Base-by-base conservation (phyloP, 805 yeast species). In the Candida fluviatilis region DNA sequence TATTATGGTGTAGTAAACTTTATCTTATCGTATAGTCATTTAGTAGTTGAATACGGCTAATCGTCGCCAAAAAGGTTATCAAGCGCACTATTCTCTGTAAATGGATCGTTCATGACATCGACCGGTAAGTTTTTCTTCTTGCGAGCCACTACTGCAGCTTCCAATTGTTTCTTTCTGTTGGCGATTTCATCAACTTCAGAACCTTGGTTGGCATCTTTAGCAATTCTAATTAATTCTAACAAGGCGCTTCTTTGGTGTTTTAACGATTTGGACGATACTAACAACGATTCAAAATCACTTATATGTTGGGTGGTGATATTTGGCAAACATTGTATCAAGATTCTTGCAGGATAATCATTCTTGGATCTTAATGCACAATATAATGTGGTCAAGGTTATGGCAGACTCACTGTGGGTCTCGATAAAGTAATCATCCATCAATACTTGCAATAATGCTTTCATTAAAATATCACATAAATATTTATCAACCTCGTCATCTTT, bases 381-480 rank as follows among this genome's bases (percentile, higher is more conserved):
- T 34, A 91, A 64, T 2, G 84, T 78, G 0, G 96, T 84, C 41
- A 91, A 73, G 1, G 95, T 85, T 41, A 85, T 82, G n/a, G 95
- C 90, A 1, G 95, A 95, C 57, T 91, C 99, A 13, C 82, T 76
- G 47, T 90, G 95, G 0, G 93, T 84, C 51, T 91, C 99, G 32
- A 76, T 77, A 58, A 85, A 87, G 44, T 85, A 81, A 39, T 79
- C 82, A 51, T 86, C 93, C 35, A 75, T 67, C 36, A 91, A 64
- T 3, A 91, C 79, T 25, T 72, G 69, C 13, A 87, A 53, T 38
- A 91, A 69, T 0, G 93, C 70, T 47, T 84, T 83, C 43, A 86
- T 76, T 54, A 90, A 71, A 40, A 78, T 75, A 43, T 76, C 79
- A 48, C 81, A 73, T 31, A 84, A 58, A 50, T 75, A 81, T 38